Conservation (phyloP, 176 grass and related monocot genomes). For the Paspalum vaginatum region DNA sequence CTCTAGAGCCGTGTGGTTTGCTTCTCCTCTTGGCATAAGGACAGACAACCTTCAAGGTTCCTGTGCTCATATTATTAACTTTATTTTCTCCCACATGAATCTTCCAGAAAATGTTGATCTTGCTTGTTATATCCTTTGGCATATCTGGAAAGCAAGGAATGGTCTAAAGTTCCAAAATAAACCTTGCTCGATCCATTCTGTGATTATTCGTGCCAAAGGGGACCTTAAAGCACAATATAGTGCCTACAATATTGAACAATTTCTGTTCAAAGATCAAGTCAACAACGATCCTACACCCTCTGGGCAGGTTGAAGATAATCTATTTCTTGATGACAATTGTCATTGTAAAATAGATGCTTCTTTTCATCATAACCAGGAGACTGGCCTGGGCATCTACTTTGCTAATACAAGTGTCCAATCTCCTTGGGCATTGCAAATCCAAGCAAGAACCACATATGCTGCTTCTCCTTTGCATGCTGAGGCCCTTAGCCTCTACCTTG, state of each 20-base stretch:
- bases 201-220: not conserved
- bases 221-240: not conserved
- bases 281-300: not conserved
- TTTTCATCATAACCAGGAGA: not conserved
- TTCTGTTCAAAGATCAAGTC: not conserved
- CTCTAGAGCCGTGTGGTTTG: not conserved
- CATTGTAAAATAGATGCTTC: not conserved
- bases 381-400: not conserved
- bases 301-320: too few relatives aligned
- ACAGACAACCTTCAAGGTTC: not conserved
- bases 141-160: not conserved
- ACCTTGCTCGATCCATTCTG: not conserved
- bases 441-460: not conserved
- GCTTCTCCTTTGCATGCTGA: not conserved
- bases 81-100: not conserved
- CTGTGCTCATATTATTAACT: not conserved
- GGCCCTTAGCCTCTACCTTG: not conserved
- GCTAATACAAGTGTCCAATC: not conserved
- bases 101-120: not conserved
- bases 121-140: not conserved
- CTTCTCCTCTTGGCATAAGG: not conserved
- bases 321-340: not conserved
- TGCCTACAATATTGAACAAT: not conserved
- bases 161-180: not conserved
- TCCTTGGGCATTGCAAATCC: not conserved